Percentiles rank a stretch among this genome's conserved stretches.
phyloP scores from a whole-genome alignment of 83 land plant genomes.

The Thuja plicata region DNA sequence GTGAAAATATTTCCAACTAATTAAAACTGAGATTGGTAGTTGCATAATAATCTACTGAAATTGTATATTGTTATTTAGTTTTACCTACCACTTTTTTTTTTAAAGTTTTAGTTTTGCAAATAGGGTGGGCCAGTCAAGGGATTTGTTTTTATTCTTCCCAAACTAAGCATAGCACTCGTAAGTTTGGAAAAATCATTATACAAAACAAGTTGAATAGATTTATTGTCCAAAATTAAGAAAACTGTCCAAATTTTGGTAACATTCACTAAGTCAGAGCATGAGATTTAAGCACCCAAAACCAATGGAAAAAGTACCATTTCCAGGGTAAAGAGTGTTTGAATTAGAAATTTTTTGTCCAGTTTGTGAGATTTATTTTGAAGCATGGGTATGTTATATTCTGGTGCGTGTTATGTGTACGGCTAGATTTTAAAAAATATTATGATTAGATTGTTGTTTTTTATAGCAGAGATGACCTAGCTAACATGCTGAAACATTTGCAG shows the following conservation, averaged over 20 bases:
- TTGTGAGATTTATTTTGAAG: background rate
- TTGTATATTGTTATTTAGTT: background rate
- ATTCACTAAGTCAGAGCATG: too few relatives aligned
- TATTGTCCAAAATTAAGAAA: background rate
- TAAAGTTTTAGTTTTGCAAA: background rate
- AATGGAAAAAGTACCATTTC: too few relatives aligned
- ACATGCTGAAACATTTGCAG: constrained; percentile 60
- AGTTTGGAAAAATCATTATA: background rate
- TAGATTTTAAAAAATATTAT: background rate
- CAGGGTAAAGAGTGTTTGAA: too few relatives aligned
- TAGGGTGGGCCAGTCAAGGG: background rate
- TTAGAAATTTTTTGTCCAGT: too few relatives aligned
- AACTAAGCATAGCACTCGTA: background rate
- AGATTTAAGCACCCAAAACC: too few relatives aligned
- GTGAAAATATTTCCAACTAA: background rate
- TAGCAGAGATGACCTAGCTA: constrained; percentile 76
- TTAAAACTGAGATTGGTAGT: background rate
- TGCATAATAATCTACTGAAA: background rate
- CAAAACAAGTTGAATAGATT: background rate
- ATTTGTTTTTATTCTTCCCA: background rate
- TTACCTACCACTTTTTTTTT: background rate
- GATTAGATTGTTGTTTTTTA: background rate
- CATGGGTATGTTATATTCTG: too few relatives aligned
- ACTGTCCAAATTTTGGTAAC: background rate
- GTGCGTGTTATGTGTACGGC: too few relatives aligned